These are phyloP conservation scores for Penicillium sp. DNA, from an alignment of 2,329 filamentous ascomycete species.

Conservation along the genomic window DNA sequence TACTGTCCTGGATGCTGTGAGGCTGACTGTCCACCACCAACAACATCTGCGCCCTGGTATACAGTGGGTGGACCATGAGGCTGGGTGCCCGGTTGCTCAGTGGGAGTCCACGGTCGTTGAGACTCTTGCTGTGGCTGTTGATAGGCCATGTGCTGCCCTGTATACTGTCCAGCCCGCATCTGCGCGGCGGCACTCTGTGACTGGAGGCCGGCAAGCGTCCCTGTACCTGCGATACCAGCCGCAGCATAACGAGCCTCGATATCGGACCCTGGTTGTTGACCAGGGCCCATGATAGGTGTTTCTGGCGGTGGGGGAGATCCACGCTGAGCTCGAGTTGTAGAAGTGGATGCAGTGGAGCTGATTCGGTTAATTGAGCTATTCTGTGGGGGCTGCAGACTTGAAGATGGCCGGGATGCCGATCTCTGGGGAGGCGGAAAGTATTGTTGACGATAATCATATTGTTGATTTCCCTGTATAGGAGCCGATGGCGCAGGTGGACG, in stretches of 20 bases:
- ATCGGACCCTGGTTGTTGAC: constrained; percentile 65
- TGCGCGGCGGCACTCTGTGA: constrained; percentile 74
- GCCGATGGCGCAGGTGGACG: constrained; percentile 31
- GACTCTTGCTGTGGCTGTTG: constrained; percentile 39
- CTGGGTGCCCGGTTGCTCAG: constrained; percentile 77
- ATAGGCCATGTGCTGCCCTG: constrained; percentile 42
- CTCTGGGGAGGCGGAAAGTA: constrained; percentile 55
- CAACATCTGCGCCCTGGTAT: constrained; percentile 77
- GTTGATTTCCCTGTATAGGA: constrained; percentile 35
- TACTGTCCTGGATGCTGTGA: constrained; percentile 22
- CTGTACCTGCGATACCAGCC: constrained; percentile 80
- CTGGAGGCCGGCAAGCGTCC: constrained; percentile 70
- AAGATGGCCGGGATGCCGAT: constrained; percentile 21
- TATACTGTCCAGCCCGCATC: constrained; percentile 75
- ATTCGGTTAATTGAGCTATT: constrained; percentile 46
- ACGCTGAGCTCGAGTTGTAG: constrained; percentile 83
- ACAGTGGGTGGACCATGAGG: constrained; percentile 86
- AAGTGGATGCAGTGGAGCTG: constrained; percentile 82
- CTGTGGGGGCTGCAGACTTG: constrained; percentile 45
- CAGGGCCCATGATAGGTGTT: constrained; percentile 74
- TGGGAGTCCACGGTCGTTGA: constrained; percentile 83
- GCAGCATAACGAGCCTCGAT: constrained; percentile 91
- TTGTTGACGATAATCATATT: constrained; percentile 55
- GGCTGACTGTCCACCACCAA: constrained; percentile 43
- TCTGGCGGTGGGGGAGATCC: constrained; percentile 94